Evolutionary conservation across 2,329 filamentous ascomycete species (phyloP).

Genomic region (Fusarium pininemorale): DNA sequence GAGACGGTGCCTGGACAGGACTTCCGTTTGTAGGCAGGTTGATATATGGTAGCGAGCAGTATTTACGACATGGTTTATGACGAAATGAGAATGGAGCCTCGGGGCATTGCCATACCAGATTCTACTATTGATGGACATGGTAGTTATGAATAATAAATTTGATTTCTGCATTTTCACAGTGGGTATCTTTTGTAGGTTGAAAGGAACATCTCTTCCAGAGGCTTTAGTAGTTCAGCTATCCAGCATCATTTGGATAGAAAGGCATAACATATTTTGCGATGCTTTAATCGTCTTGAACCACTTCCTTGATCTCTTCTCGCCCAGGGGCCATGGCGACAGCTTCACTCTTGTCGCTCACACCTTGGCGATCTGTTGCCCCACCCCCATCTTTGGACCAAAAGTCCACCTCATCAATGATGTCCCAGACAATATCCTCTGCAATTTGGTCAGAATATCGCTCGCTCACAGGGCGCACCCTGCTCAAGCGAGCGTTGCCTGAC

Average conservation of each 20-base stretch:
- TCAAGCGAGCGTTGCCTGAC: constrained; percentile 33
- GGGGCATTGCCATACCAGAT: constrained; percentile 16
- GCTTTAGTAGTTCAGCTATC: neutral
- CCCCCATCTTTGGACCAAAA: constrained; percentile 80
- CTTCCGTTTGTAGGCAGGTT: neutral
- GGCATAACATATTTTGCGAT: neutral
- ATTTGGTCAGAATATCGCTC: constrained; percentile 93
- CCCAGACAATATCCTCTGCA: constrained; percentile 91
- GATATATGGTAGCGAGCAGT: constrained; percentile 21
- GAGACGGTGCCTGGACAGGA: neutral
- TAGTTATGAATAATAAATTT: constrained; percentile 16
- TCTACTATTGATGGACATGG: constrained; percentile 13
- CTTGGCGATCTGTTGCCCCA: constrained; percentile 58
- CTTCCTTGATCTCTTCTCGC: constrained; percentile 70
- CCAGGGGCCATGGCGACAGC: constrained; percentile 55
- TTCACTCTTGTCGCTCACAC: constrained; percentile 55
- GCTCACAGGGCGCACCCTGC: constrained; percentile 67
- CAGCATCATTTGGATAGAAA: neutral
- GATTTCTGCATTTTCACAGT: constrained; percentile 35
- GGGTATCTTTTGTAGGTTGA: constrained; percentile 41
- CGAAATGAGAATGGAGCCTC: constrained; percentile 9
- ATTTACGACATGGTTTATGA: constrained; percentile 25
- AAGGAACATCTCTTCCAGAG: neutral
- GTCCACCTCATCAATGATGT: constrained; percentile 94
- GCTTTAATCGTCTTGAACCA: constrained; percentile 68